Conservation (phyloP, 441 rosid species). For the Jatropha podagrica region DNA sequence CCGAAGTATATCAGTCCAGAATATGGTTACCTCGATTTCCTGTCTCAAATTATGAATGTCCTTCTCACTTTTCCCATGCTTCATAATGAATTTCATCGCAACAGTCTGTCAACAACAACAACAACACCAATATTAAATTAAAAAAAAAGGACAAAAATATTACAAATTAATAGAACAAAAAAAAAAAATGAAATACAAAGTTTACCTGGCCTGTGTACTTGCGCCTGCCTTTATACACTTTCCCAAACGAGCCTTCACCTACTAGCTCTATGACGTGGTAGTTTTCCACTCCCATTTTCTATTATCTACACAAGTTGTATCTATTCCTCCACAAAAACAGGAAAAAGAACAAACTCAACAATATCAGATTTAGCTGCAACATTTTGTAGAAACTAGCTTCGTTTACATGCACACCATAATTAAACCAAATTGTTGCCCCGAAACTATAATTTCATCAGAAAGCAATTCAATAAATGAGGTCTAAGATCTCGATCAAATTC, state of each 20-base stretch:
- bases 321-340: neutral
- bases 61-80: constrained; percentile 93
- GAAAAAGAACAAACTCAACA: neutral
- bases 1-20: neutral
- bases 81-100: constrained; percentile 97
- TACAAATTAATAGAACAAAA: neutral
- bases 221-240: constrained; percentile 90
- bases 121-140: neutral
- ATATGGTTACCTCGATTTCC: constrained; percentile 77
- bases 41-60: constrained; percentile 90
- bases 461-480: too few species aligned
- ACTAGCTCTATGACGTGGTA: constrained; percentile 95
- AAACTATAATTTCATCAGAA: neutral
- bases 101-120: constrained; percentile 63
- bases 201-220: constrained; percentile 85
- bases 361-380: neutral
- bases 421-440: neutral
- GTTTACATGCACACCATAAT: neutral
- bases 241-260: constrained; percentile 97
- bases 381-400: neutral
- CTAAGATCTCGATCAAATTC: neutral
- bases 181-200: neutral
- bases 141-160: neutral
- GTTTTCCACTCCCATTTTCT: constrained; percentile 73
- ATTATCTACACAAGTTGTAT: neutral